These are phyloP conservation scores for Scolecobasidium constrictum DNA, from an alignment of 2,329 filamentous ascomycete species.

Conservation along the genomic window DNA sequence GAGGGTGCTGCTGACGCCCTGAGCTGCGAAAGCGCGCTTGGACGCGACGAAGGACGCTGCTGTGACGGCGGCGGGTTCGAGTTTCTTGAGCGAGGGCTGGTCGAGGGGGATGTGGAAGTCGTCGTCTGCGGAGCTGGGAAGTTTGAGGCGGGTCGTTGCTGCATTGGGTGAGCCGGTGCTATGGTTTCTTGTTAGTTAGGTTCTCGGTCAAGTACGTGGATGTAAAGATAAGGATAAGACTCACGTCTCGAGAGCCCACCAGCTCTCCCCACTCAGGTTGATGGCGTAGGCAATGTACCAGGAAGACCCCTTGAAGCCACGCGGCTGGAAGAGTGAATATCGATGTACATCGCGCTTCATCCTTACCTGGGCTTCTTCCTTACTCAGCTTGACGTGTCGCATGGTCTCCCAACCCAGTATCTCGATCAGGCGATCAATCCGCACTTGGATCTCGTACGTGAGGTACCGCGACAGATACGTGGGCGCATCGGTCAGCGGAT, in stretches of 20 bases:
- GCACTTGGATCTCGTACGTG: constrained; percentile 3
- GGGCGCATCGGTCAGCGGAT: constrained; percentile 1
- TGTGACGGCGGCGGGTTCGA: not conserved
- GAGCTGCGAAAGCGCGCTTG: not conserved
- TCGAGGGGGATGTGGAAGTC: not conserved
- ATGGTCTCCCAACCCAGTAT: constrained; percentile 3
- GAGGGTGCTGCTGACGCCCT: not conserved
- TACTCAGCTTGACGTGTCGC: not conserved
- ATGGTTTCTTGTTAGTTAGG: too few species aligned
- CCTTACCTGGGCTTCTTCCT: not conserved
- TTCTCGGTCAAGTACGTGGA: too few species aligned
- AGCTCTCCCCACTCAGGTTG: constrained; percentile 23
- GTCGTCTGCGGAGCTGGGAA: not conserved
- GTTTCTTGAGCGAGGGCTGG: not conserved
- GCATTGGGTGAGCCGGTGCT: too few species aligned
- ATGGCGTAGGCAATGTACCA: constrained; percentile 15
- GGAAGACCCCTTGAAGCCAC: not conserved
- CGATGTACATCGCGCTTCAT: not conserved
- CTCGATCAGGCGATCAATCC: constrained; percentile 2
- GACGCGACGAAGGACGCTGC: not conserved
- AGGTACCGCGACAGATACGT: not conserved
- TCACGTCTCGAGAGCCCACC: constrained; percentile 25
- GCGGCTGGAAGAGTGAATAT: constrained; percentile 3
- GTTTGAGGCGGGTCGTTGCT: not conserved
- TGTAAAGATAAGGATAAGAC: too few species aligned